phyloP scores from a whole-genome alignment of 2,329 filamentous ascomycete species.

The Aspergillus thermomutatus region DNA sequence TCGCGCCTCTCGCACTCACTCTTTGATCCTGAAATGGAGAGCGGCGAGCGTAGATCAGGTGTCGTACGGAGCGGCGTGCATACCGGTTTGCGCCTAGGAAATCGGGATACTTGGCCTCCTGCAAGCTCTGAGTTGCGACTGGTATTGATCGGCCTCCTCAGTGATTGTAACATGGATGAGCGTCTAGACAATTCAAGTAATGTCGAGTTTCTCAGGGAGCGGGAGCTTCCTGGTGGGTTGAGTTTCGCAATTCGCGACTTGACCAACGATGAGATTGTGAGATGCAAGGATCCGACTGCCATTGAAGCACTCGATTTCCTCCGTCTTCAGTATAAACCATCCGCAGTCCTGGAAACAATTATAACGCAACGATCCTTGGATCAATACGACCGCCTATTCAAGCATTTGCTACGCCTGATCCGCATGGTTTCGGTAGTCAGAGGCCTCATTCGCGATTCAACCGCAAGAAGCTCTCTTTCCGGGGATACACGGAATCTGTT shows the following conservation, averaged over 20 bases:
- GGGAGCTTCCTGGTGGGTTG: conserved; percentile 62
- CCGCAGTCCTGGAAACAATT: conserved; percentile 66
- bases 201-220: conserved; percentile 21
- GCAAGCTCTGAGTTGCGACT: conserved; percentile 90
- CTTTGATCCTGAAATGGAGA: conserved; percentile 78
- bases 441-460: conserved; percentile 60
- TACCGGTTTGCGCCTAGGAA: conserved; percentile 81
- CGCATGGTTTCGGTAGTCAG: conserved; percentile 75
- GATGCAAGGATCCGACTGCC: conserved; percentile 76
- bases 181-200: conserved; percentile 18
- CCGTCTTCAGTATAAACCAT: conserved; percentile 77
- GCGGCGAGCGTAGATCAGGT: conserved; percentile 69
- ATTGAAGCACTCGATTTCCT: conserved; percentile 93
- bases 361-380: conserved; percentile 67
- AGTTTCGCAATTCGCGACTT: conserved; percentile 85
- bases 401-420: conserved; percentile 69
- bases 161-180: conserved; percentile 56
- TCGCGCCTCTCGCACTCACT: conserved; percentile 76
- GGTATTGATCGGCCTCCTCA: conserved; percentile 79
- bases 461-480: conserved; percentile 29
- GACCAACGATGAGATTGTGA: conserved; percentile 71
- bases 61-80: conserved; percentile 64
- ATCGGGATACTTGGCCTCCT: conserved; percentile 82
- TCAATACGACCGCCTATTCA: conserved; percentile 85
- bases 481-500: conserved; percentile 39